A percentile compares a stretch with the other conserved stretches of the same genome.
Conservation (phyloP, 495 filamentous ascomycete species). For the Pyrenopolyporus hunteri region DNA sequence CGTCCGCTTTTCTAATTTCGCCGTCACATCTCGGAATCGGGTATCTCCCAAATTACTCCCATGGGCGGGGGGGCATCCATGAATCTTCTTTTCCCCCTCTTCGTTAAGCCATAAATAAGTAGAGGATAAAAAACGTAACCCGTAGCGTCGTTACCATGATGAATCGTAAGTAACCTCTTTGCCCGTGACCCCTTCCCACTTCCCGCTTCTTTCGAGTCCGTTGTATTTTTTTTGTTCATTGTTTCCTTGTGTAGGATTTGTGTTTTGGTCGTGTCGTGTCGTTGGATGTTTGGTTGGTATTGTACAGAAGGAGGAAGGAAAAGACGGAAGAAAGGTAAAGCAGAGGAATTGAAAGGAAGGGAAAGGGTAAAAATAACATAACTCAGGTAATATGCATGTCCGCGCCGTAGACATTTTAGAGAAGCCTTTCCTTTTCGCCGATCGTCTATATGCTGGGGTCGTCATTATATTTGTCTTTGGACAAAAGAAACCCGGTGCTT, state of each 20-base stretch:
- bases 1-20: no score
- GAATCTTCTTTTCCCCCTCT: no score
- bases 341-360: not conserved
- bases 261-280: no score
- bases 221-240: not conserved
- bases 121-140: no score
- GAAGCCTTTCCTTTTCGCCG: not conserved
- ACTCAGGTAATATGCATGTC: not conserved
- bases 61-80: no score
- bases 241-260: no score
- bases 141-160: not conserved
- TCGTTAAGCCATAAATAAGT: no score
- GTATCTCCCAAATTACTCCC: no score
- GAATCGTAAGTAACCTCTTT: not conserved
- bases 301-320: not conserved
- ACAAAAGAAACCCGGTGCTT: constrained; percentile 7
- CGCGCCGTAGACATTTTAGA: not conserved
- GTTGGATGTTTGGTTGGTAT: not conserved
- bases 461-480: not conserved
- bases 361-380: not conserved
- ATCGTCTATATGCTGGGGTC: constrained; percentile 22
- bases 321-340: not conserved
- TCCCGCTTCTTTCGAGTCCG: not conserved
- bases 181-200: not conserved
- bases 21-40: no score